A percentile compares a stretch with the other conserved stretches of the same genome.
These are phyloP conservation scores for Corniculantispora saksenae DNA, from an alignment of 2,329 filamentous ascomycete species.

Conservation along the genomic window DNA sequence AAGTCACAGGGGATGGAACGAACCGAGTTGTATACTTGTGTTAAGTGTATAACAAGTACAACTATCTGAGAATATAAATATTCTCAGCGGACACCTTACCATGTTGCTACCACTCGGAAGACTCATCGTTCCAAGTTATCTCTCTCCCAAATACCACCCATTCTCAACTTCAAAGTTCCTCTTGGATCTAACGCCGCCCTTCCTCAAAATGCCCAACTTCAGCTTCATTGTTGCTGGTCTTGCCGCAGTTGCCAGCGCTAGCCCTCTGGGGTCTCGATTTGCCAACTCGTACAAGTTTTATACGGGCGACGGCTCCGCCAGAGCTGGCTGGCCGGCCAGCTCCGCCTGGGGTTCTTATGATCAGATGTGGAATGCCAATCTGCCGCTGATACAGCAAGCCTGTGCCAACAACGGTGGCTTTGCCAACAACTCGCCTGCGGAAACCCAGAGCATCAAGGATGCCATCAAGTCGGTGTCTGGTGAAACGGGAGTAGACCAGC, in stretches of 20 bases:
- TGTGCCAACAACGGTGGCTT: constrained; percentile 13
- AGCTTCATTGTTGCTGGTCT: background rate
- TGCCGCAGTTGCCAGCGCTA: background rate
- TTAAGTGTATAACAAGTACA: background rate
- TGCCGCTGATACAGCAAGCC: constrained; percentile 17
- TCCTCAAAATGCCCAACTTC: background rate
- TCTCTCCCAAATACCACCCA: background rate
- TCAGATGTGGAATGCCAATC: constrained; percentile 22
- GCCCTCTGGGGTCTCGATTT: background rate
- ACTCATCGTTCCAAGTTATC: background rate
- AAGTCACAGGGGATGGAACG: background rate
- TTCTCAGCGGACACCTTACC: background rate
- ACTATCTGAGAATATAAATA: background rate
- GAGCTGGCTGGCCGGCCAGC: constrained; percentile 25
- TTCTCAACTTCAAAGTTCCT: background rate
- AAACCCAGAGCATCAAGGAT: background rate
- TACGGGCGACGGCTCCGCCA: constrained; percentile 24
- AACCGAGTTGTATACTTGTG: background rate
- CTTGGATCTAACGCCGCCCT: background rate
- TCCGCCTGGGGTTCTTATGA: constrained; percentile 22
- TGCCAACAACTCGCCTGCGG: constrained; percentile 5
- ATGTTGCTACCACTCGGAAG: background rate
- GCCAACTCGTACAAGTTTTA: constrained; percentile 24
- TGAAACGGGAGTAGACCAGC: constrained; percentile 6
- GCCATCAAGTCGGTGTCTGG: background rate